Evolutionary conservation across 768 basidiomycete species (phyloP).

Genomic region (Gloeopeniophorella convolvens): DNA sequence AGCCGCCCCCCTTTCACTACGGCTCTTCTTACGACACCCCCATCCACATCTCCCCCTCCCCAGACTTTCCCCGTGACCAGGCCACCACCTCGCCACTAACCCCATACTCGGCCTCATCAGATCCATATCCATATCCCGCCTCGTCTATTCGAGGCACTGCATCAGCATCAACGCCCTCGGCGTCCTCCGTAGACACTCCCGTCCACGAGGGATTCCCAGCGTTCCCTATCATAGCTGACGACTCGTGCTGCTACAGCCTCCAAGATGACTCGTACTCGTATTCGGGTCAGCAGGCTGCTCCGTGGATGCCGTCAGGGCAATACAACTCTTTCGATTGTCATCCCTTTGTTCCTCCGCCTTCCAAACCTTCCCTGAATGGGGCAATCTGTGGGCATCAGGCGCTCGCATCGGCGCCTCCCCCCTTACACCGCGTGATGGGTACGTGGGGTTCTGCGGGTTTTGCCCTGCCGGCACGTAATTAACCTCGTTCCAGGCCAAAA

Average conservation of each 20-base stretch:
- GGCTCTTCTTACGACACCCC: background rate
- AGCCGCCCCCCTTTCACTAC: background rate
- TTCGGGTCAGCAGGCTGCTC: background rate
- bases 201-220: background rate
- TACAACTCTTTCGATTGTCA: background rate
- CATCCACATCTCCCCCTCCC: background rate
- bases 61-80: background rate
- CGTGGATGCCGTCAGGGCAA: slow-evolving; percentile 4
- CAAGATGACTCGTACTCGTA: background rate
- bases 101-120: background rate
- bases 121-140: background rate
- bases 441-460: background rate
- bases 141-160: background rate
- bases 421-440: slow-evolving; percentile 6
- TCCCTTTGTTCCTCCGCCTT: background rate
- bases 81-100: too few relatives aligned
- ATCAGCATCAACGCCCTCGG: background rate
- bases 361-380: slow-evolving; percentile 9
- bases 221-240: slow-evolving; percentile 2
- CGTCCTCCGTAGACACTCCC: slow-evolving; percentile 8
- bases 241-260: background rate
- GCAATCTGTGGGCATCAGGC: slow-evolving; percentile 4
- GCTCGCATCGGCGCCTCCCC: background rate
- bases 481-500: background rate
- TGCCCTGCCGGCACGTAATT: background rate